Base-by-base conservation (phyloP, 2,329 filamentous ascomycete species). In the Macrophomina phaseolina region DNA sequence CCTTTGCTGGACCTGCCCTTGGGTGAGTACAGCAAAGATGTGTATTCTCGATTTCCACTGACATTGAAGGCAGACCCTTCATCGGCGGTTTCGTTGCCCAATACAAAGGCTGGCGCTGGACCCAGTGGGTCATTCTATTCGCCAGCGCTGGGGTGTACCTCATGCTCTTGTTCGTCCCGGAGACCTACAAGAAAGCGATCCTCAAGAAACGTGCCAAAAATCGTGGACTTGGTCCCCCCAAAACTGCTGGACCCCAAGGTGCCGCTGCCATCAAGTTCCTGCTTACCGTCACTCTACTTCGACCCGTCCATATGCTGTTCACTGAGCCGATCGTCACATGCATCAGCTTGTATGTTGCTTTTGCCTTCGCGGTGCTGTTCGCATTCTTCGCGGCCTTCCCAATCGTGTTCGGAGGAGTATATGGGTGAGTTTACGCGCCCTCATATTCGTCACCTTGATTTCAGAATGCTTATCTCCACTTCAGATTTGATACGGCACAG, bases 161-260 rank as follows among this genome's bases (percentile, higher is more conserved):
- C 32, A 69, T 74, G 0, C 67, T 75, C 11, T 72, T 76, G 12
- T 74, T 74, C 56, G 28, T 79, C 18, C 71, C 77, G 23, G 86
- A 89, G 71, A 86, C 86, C 0, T 87, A 85, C 70, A 83, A 86
- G 63, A 78, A 79, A 55, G 73, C 77, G 62, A 80, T 85, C 0
- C 75, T 85, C 1, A 70, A 73, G 51, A 72, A 71, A 45, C 73
- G 76, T 16, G 76, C 75, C 11, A 77, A 77, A 67, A 11, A 64
- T 70, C 38, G 32, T 28, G 64, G 42, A 49, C 48, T 23, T 12
- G 66, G 18, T 16, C 66, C 9, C 63, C 69, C 48, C 38, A 66
- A 11, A 23, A 28, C 7, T 18, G 53, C 46, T 61, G 68, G 55
- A 52, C 68, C 51, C 42, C 23, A 32, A 2, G 66, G 7, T 67